Percentiles rank a stretch among this genome's conserved stretches.
Conservation (phyloP, 176 grass and related monocot genomes). For the Pontederia paniculata region DNA sequence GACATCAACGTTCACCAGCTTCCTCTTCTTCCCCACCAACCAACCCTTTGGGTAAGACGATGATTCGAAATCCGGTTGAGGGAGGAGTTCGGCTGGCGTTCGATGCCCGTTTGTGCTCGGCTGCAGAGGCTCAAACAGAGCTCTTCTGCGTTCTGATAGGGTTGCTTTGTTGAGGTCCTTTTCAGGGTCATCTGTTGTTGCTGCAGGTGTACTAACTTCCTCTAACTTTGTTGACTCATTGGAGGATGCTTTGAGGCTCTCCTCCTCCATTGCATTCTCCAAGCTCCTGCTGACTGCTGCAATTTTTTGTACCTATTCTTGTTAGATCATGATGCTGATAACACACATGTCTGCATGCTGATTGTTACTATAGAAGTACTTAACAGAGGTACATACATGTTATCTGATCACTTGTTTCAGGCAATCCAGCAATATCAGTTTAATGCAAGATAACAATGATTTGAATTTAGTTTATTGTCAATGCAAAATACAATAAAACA, state of each 20-base stretch:
- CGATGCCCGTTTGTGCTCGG: conserved; percentile 31
- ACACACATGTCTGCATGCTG: too few relatives aligned
- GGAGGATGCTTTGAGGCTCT: background rate
- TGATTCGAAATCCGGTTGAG: conserved; percentile 88
- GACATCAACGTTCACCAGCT: conserved; percentile 95
- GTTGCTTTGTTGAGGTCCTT: conserved; percentile 22
- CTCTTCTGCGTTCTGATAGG: conserved; percentile 65
- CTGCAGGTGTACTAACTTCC: conserved; percentile 8
- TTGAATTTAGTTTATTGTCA: too few relatives aligned
- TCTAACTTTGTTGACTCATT: conserved; percentile 11
- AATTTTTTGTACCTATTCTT: too few relatives aligned
- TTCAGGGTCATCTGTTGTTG: conserved; percentile 14
- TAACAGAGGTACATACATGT: too few relatives aligned
- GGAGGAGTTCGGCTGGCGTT: conserved; percentile 45
- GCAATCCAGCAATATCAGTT: too few relatives aligned
- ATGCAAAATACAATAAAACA: too few relatives aligned
- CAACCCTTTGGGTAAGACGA: conserved; percentile 79
- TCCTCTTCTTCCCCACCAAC: conserved; percentile 90
- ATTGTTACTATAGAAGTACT: too few relatives aligned
- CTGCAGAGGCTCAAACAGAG: conserved; percentile 79
- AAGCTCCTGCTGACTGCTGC: too few relatives aligned
- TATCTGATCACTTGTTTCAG: too few relatives aligned
- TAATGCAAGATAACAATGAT: too few relatives aligned
- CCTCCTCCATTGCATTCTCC: too few relatives aligned
- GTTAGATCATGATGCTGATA: too few relatives aligned